phyloP scores from a whole-genome alignment of 306 rosid genomes.

The Vigna hirtella region DNA sequence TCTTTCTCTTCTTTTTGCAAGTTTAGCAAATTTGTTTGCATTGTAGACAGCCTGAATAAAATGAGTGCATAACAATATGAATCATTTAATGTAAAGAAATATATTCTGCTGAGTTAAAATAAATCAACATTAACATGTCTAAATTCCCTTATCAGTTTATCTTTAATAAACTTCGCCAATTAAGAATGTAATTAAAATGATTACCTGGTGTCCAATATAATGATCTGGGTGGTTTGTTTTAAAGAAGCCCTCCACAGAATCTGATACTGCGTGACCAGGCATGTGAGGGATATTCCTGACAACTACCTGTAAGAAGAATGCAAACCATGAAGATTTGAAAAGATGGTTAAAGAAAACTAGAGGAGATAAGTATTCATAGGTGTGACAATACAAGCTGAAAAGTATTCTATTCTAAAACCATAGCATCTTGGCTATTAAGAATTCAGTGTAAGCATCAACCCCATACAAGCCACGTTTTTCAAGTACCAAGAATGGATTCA shows the following conservation, averaged over 20 bases:
- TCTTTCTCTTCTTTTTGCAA: slow-evolving; percentile 71
- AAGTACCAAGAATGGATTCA: no score
- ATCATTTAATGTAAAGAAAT: slow-evolving; percentile 29
- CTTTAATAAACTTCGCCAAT: slow-evolving; percentile 7
- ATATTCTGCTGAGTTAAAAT: background rate
- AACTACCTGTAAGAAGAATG: slow-evolving; percentile 71
- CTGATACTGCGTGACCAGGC: slow-evolving; percentile 70
- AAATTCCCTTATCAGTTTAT: slow-evolving; percentile 17
- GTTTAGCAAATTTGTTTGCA: slow-evolving; percentile 86
- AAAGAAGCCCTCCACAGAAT: slow-evolving; percentile 77
- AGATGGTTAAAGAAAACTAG: background rate
- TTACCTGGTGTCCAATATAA: slow-evolving; percentile 97
- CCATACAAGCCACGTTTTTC: no score
- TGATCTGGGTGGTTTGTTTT: slow-evolving; percentile 80
- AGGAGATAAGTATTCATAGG: background rate
- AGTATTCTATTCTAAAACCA: background rate
- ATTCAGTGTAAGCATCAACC: background rate
- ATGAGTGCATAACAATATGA: slow-evolving; percentile 31
- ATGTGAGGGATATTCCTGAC: slow-evolving; percentile 78
- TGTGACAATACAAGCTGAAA: background rate
- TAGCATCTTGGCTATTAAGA: background rate
- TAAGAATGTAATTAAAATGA: slow-evolving; percentile 12
- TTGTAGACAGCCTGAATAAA: slow-evolving; percentile 87
- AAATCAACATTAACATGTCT: background rate
- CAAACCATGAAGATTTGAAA: slow-evolving; percentile 32